phyloP scores from a whole-genome alignment of 1,139 yeast genomes.

The Geotrichum siamense region DNA sequence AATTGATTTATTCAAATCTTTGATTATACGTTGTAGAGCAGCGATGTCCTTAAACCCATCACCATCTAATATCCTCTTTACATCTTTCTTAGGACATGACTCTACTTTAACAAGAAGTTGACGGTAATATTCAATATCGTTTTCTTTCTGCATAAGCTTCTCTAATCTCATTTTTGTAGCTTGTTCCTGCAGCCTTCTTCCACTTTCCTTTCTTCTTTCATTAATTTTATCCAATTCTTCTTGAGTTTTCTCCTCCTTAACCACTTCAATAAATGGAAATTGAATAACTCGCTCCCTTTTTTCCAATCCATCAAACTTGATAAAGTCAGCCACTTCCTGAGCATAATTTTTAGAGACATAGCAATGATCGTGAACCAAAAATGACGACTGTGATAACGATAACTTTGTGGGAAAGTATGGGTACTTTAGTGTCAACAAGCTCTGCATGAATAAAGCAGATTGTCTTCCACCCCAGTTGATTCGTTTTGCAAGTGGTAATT shows the following conservation, averaged over 20 bases:
- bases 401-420: constrained; percentile 84
- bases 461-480: constrained; percentile 90
- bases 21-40: constrained; percentile 63
- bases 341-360: constrained; percentile 66
- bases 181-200: constrained; percentile 83
- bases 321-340: constrained; percentile 49
- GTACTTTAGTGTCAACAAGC: constrained; percentile 68
- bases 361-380: constrained; percentile 67
- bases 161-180: constrained; percentile 81
- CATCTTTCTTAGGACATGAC: constrained; percentile 41
- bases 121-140: constrained; percentile 66
- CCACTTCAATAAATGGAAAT: constrained; percentile 64
- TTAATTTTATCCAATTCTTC: constrained; percentile 75
- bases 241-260: constrained; percentile 66
- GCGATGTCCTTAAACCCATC: constrained; percentile 75
- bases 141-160: constrained; percentile 70
- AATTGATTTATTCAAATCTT: constrained; percentile 60
- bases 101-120: constrained; percentile 50
- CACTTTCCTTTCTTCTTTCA: constrained; percentile 78
- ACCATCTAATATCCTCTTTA: constrained; percentile 46
- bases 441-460: constrained; percentile 56
- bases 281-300: constrained; percentile 68
- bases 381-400: constrained; percentile 54
- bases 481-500: constrained; percentile 63
- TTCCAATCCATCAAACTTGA: constrained; percentile 60